A percentile compares a stretch with the other conserved stretches of the same genome.
Evolutionary conservation across 352 stramenopile species (phyloP).

Genomic region (Pythium aristosporum): DNA sequence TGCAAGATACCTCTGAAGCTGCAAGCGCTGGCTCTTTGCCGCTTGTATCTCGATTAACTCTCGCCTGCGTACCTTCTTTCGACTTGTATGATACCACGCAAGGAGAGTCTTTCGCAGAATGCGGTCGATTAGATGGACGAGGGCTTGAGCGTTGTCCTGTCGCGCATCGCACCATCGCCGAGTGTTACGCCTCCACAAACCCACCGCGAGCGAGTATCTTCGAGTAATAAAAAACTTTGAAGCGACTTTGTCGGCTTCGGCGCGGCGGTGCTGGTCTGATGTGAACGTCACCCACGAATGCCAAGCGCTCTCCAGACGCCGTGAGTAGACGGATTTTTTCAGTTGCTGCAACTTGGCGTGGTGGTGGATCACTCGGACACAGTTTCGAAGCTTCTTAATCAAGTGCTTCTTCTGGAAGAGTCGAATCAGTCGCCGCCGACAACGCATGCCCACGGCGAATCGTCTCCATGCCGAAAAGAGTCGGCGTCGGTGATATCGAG

Average conservation of each 20-base stretch:
- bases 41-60: neutral
- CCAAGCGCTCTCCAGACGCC: slow-evolving; percentile 13
- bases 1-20: neutral
- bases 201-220: slow-evolving; percentile 10
- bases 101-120: slow-evolving; percentile 27
- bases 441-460: neutral
- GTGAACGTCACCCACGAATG: slow-evolving; percentile 10
- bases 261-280: slow-evolving; percentile 1
- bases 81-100: slow-evolving; percentile 31
- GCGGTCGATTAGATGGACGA: slow-evolving; percentile 32
- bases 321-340: neutral
- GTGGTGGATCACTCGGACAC: neutral
- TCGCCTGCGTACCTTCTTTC: slow-evolving; percentile 1
- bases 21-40: neutral
- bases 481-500: neutral
- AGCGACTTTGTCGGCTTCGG: neutral
- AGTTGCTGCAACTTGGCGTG: slow-evolving; percentile 5
- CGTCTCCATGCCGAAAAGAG: neutral
- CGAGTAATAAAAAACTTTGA: slow-evolving; percentile 10
- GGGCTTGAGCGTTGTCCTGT: slow-evolving; percentile 20
- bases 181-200: slow-evolving; percentile 9
- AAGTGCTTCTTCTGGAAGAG: slow-evolving; percentile 21
- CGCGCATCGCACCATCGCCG: neutral
- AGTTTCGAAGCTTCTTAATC: slow-evolving; percentile 6
- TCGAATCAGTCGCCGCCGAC: slow-evolving; percentile 12